Evolutionary conservation across 306 rosid genomes (phyloP).

Genomic region (Sphenostylis stenocarpa): DNA sequence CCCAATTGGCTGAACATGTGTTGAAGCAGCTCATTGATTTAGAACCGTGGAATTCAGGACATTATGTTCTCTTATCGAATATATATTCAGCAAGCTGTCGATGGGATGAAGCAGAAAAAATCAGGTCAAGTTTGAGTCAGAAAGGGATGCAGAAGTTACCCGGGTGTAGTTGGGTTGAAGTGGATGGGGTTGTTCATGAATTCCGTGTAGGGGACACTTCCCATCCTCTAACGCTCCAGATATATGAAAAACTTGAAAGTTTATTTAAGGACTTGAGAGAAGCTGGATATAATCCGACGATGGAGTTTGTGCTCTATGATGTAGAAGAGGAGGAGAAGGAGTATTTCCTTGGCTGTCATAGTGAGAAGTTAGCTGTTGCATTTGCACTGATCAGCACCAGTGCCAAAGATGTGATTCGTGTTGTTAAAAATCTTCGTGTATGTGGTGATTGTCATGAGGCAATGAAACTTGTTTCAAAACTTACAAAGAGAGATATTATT

Average conservation of each 20-base stretch:
- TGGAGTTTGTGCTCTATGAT: conserved; percentile 71
- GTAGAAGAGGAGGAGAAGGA: conserved; percentile 80
- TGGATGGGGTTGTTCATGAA: conserved; percentile 61
- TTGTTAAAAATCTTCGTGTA: conserved; percentile 73
- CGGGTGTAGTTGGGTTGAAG: conserved; percentile 74
- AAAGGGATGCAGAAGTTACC: conserved; percentile 63
- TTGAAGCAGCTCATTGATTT: conserved; percentile 64
- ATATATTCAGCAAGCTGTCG: conserved; percentile 62
- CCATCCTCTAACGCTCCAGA: conserved; percentile 58
- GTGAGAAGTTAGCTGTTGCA: conserved; percentile 78
- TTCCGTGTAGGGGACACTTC: conserved; percentile 71
- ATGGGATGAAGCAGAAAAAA: conserved; percentile 69
- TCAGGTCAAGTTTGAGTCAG: conserved; percentile 54
- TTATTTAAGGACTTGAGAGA: conserved; percentile 61
- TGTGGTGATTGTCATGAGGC: conserved; percentile 80
- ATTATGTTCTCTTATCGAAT: conserved; percentile 71
- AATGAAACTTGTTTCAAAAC: conserved; percentile 61
- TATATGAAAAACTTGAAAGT: conserved; percentile 60
- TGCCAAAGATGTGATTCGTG: conserved; percentile 51
- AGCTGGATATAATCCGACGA: conserved; percentile 68
- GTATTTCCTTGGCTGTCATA: conserved; percentile 66
- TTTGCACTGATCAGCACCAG: conserved; percentile 57
- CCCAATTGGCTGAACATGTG: conserved; percentile 59
- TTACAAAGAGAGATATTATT: conserved; percentile 57
- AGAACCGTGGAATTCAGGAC: conserved; percentile 82